Evolutionary conservation across 345 rosid species (phyloP).

Genomic region (Hibiscus tridactylites): DNA sequence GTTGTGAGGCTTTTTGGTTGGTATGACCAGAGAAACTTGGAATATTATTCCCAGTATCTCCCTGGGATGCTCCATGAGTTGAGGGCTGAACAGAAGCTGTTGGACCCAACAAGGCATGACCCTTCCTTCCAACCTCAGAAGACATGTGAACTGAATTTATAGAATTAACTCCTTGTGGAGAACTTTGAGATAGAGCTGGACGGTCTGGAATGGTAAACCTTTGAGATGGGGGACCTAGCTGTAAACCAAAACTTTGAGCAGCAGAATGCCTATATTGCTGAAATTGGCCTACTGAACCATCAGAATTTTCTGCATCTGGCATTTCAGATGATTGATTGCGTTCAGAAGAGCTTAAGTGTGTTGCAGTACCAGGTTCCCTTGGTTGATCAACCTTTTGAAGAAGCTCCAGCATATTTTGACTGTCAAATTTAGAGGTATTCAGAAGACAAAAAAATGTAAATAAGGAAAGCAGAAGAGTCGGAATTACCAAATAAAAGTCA

Average conservation of each 20-base stretch:
- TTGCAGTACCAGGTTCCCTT: slow-evolving; percentile 34
- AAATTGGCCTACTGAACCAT: slow-evolving; percentile 44
- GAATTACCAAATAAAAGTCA: not conserved
- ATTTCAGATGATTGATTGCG: slow-evolving; percentile 32
- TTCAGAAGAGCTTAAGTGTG: slow-evolving; percentile 38
- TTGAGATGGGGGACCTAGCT: slow-evolving; percentile 79
- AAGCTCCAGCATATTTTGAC: slow-evolving; percentile 89
- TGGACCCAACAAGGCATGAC: slow-evolving; percentile 35
- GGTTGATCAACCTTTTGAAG: slow-evolving; percentile 80
- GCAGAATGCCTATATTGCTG: slow-evolving; percentile 46
- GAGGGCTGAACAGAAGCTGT: slow-evolving; percentile 20
- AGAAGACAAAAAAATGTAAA: not conserved
- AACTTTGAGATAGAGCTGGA: slow-evolving; percentile 29
- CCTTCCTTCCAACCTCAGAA: slow-evolving; percentile 36
- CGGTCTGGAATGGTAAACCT: slow-evolving; percentile 30
- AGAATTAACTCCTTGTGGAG: slow-evolving; percentile 23
- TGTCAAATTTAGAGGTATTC: slow-evolving; percentile 23
- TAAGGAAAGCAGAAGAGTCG: not conserved
- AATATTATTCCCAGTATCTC: slow-evolving; percentile 25
- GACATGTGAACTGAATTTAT: slow-evolving; percentile 19
- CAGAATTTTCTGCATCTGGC: slow-evolving; percentile 45
- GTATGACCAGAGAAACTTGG: slow-evolving; percentile 32
- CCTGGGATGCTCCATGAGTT: slow-evolving; percentile 31
- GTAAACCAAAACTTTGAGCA: slow-evolving; percentile 76
- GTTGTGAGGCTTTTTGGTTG: slow-evolving; percentile 12